A percentile compares a stretch with the other conserved stretches of the same genome.
Conservation (phyloP, 805 yeast species). For the Yamadazyma laniorum region DNA sequence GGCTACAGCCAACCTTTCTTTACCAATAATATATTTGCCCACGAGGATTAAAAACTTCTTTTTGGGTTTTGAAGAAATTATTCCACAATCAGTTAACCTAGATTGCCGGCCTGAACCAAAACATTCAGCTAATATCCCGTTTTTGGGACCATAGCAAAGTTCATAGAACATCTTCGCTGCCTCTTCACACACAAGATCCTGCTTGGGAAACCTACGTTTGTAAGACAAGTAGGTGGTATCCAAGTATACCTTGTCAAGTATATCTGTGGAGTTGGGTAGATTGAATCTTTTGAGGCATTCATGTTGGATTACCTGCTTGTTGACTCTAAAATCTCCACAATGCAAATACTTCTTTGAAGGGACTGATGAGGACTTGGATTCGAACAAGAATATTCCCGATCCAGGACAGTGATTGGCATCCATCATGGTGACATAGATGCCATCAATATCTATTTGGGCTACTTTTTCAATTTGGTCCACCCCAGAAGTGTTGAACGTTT, state of each 20-base stretch:
- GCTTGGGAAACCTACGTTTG: constrained; percentile 72
- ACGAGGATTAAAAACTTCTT: constrained; percentile 57
- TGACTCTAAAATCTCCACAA: constrained; percentile 91
- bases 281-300: constrained; percentile 25
- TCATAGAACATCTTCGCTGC: constrained; percentile 53
- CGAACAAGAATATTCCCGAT: constrained; percentile 75
- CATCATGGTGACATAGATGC: constrained; percentile 53
- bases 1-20: constrained; percentile 76
- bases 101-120: constrained; percentile 37
- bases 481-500: constrained; percentile 10
- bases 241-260: constrained; percentile 64
- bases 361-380: constrained; percentile 32
- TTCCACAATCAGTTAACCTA: constrained; percentile 36
- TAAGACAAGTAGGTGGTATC: constrained; percentile 91
- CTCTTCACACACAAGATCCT: constrained; percentile 59
- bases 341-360: constrained; percentile 51
- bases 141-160: constrained; percentile 31
- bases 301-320: constrained; percentile 46
- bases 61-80: constrained; percentile 21
- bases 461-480: constrained; percentile 10
- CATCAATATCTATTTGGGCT: constrained; percentile 20
- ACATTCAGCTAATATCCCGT: constrained; percentile 26
- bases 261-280: constrained; percentile 9
- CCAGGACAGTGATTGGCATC: constrained; percentile 99
- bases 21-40: constrained; percentile 92